Base-by-base conservation (phyloP, 768 basidiomycete species). In the Kwoniella shandongensis region DNA sequence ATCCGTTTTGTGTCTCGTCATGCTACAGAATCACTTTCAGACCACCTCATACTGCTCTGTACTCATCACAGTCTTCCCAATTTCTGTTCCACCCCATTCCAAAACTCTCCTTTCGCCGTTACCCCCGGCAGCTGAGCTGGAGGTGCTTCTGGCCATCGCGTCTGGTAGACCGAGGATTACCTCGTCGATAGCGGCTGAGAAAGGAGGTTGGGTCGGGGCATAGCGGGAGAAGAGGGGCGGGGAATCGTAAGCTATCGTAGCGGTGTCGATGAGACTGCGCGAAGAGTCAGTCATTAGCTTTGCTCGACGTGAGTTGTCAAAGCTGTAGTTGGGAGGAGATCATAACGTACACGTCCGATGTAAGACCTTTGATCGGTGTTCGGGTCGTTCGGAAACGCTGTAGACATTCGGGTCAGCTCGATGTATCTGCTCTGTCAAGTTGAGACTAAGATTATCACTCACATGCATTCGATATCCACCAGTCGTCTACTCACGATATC, bases 301-400 rank as follows among this genome's bases (percentile, higher is more conserved):
- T 10, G 36, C 36, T 38, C 11, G 36, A 38, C 36, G 36, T 10
- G 36, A 38, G 36, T n/a, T 10, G n/a, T n/a, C n/a, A n/a, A n/a
- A n/a, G n/a, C n/a, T n/a, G n/a, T n/a, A n/a, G n/a, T n/a, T n/a
- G n/a, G n/a, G n/a, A n/a, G n/a, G n/a, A n/a, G n/a, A n/a, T n/a
- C n/a, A n/a, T n/a, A n/a, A n/a, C n/a, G n/a, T n/a, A 70, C 61
- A 74, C 55, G 32, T 69, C 67, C 15, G 67, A 53, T 1, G 90
- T 92, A 2, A 93, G 75, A 1, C 90, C 91, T 72, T 89, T 90
- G 55, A 93, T 81, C 0, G 90, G 85, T 13, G 89, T 90, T 0
- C 86, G 86, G 0, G 80, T 80, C 2, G 86, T 85, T 35, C 88
- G 82, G 66, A 94, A 86, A 10, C 90, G 85, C 67, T 67, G 40